Conservation (phyloP, 83 land plant genomes). For the Thuja plicata region DNA sequence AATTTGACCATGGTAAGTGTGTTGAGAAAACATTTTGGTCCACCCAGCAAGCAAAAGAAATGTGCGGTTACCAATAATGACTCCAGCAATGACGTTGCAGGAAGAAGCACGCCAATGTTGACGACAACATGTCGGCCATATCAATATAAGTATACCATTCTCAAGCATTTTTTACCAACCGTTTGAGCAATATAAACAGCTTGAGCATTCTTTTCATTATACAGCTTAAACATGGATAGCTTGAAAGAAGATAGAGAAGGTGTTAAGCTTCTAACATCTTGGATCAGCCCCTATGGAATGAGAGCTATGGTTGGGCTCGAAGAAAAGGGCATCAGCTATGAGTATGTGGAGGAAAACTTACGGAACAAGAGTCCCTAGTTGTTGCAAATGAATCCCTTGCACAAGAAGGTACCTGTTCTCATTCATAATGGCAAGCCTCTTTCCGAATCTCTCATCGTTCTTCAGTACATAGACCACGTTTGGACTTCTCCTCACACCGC, state of each 20-base stretch:
- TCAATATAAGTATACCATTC: no score
- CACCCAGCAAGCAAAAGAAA: no score
- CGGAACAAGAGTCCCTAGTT: background rate
- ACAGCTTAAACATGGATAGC: background rate
- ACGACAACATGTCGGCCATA: no score
- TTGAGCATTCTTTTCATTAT: no score
- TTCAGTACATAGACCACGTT: background rate
- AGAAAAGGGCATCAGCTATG: background rate
- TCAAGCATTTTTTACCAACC: no score
- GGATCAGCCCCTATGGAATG: background rate
- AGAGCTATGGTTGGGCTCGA: background rate
- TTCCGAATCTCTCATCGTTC: background rate
- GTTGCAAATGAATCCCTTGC: background rate
- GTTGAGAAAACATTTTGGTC: no score
- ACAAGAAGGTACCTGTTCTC: background rate
- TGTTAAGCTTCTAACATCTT: background rate
- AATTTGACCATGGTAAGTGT: no score
- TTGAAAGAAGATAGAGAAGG: background rate
- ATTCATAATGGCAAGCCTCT: background rate
- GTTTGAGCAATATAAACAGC: no score
- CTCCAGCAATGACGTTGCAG: no score
- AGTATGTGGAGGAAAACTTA: background rate
- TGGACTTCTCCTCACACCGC: background rate
- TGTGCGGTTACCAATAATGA: no score
- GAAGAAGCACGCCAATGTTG: no score